Conservation (phyloP, 2,329 filamentous ascomycete species). For the Fusarium neocosmosporiellum region DNA sequence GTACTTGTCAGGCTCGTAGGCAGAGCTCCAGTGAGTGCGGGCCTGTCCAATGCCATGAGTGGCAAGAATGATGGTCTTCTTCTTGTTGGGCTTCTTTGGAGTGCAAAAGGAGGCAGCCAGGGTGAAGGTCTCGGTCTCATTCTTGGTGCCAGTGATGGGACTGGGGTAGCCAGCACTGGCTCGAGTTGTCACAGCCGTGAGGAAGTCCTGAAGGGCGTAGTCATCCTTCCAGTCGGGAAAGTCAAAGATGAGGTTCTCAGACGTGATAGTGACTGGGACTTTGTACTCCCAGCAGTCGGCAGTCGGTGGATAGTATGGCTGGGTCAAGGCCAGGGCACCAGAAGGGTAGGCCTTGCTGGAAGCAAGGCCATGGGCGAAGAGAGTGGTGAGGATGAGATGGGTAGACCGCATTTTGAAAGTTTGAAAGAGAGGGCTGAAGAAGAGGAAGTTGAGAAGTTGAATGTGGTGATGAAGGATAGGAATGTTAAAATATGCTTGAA, state of each 20-base stretch:
- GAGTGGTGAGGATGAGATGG: background rate
- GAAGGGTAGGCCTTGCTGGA: background rate
- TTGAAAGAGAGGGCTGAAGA: background rate
- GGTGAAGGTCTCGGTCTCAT: constrained; percentile 20
- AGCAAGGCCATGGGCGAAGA: background rate
- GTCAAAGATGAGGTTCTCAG: constrained; percentile 18
- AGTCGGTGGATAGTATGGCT: constrained; percentile 26
- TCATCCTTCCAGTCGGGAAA: constrained; percentile 29
- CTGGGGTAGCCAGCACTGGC: constrained; percentile 22
- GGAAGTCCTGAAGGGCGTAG: constrained; percentile 27
- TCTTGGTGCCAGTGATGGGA: constrained; percentile 17
- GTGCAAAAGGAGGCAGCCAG: constrained; percentile 32
- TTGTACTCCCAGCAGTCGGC: constrained; percentile 33
- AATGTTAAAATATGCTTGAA: background rate
- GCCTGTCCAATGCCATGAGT: constrained; percentile 31
- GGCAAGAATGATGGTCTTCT: constrained; percentile 22
- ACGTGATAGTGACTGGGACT: constrained; percentile 24
- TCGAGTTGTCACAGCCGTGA: constrained; percentile 20
- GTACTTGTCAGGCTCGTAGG: constrained; percentile 23
- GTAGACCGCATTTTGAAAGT: background rate
- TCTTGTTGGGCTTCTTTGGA: constrained; percentile 4
- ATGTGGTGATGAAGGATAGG: background rate
- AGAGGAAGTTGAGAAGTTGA: background rate
- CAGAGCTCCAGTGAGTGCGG: constrained; percentile 33
- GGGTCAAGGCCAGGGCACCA: constrained; percentile 1